A percentile compares a stretch with the other conserved stretches of the same genome.
Evolutionary conservation across 2,329 filamentous ascomycete species (phyloP).

Genomic region (Aspergillus costaricaensis): DNA sequence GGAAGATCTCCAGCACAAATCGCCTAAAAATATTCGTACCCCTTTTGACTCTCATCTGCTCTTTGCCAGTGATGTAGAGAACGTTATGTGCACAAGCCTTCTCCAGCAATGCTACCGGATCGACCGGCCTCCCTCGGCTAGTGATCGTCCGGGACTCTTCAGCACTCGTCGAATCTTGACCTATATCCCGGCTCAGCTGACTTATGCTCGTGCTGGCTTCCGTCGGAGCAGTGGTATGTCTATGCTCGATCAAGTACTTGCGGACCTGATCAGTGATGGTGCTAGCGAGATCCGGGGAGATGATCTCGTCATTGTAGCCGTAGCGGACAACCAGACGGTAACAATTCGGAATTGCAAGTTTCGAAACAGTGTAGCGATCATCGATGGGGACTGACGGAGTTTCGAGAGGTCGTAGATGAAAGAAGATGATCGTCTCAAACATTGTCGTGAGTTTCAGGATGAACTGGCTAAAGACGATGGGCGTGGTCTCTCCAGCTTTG

Average conservation of each 20-base stretch:
- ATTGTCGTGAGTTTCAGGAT: slow-evolving; percentile 68
- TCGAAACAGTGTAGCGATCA: slow-evolving; percentile 47
- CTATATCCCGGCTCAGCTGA: slow-evolving; percentile 1
- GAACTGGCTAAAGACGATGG: slow-evolving; percentile 71
- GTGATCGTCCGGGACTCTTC: neutral
- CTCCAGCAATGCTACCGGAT: slow-evolving; percentile 11
- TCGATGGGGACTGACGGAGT: slow-evolving; percentile 57
- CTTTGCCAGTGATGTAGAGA: slow-evolving; percentile 52
- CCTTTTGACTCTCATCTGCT: slow-evolving; percentile 39
- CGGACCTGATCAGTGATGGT: slow-evolving; percentile 63
- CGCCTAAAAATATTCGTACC: slow-evolving; percentile 31
- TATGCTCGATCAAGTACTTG: slow-evolving; percentile 47
- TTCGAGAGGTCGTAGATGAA: slow-evolving; percentile 68
- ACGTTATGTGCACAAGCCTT: slow-evolving; percentile 30
- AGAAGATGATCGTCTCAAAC: slow-evolving; percentile 71
- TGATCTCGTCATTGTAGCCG: slow-evolving; percentile 71
- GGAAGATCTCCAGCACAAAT: slow-evolving; percentile 34
- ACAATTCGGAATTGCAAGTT: slow-evolving; percentile 58
- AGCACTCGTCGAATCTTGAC: neutral
- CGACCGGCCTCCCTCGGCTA: neutral
- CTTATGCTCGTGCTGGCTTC: neutral
- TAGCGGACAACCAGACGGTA: slow-evolving; percentile 71
- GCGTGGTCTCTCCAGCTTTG: slow-evolving; percentile 67
- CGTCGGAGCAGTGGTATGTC: neutral
- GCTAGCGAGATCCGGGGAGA: slow-evolving; percentile 64